Evolutionary conservation across 768 basidiomycete genomes (phyloP), one percentile per base, ranked within the genome.

Genomic region (Mrakia frigida): DNA sequence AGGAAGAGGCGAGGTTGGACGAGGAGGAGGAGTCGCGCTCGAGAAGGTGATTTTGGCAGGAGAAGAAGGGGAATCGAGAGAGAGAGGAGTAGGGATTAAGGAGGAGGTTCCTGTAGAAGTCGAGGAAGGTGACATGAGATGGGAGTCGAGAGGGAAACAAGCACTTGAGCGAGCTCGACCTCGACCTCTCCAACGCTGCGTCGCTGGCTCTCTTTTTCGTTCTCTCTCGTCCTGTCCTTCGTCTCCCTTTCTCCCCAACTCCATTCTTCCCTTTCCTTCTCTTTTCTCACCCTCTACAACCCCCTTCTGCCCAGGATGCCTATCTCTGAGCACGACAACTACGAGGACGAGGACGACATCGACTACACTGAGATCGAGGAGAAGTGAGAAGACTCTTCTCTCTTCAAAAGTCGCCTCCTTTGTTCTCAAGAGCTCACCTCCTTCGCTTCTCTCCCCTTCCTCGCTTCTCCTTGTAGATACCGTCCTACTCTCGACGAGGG

Each of bases 311-410:
- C 16, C 31, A 76, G 18, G 14, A 76, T 76, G 75, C 43, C 75
- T n/a, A 52, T 65, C 59, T 72, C 75, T 28, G 75, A 76, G 43
- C 75, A 76, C 75, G 75, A 72, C 33, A 59, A 52, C 43, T 71
- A 63, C 75, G 78, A 79, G 79, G 82, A 85, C 79, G 88, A 88
- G 77, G 89, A 91, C 68, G 88, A 88, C 74, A 92, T 93, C 80
- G 93, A 94, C 83, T 94, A 90, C 82, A 88, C 90, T 65, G 93
- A 94, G 82, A 93, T 96, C 79, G 93, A 94, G 82, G 88, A 86
- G 84, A 92, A 92, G 93, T 94, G 79, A 74, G 88, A 83, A 21
- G 4, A 53, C 35, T 28, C 43, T 6, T 41, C 35, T 76, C 56
- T 18, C 21, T 14, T 28, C 50, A 25, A 37, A 37, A 35, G 65